phyloP scores from a whole-genome alignment of 768 basidiomycete species.

The Boletus vermiculosoides region DNA sequence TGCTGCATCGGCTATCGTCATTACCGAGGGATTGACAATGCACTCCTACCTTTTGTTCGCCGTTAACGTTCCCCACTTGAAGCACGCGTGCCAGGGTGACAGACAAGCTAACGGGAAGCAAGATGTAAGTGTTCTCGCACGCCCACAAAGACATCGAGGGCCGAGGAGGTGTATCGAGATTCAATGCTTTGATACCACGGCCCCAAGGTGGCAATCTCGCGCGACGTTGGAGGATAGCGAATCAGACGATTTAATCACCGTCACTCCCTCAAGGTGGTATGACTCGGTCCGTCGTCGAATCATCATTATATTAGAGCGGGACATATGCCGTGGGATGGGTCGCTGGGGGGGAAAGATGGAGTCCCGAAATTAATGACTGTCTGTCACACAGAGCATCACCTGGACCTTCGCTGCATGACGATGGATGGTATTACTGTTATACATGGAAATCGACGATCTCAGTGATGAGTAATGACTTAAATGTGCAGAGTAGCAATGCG shows the following conservation, averaged over 20 bases:
- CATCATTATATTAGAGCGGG: neutral
- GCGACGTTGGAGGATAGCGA: neutral
- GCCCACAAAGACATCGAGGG: neutral
- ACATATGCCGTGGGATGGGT: neutral
- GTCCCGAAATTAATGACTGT: neutral
- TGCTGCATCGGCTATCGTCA: neutral
- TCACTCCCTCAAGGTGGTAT: neutral
- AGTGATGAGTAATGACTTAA: slow-evolving; percentile 21
- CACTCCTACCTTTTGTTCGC: neutral
- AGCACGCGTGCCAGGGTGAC: neutral
- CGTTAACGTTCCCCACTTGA: neutral
- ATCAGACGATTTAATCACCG: slow-evolving; percentile 9
- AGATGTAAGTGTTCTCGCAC: neutral
- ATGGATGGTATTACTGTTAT: slow-evolving; percentile 20
- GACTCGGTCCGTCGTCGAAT: neutral
- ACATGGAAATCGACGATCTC: slow-evolving; percentile 21
- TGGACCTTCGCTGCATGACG: slow-evolving; percentile 5
- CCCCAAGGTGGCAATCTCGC: neutral
- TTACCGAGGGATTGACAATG: neutral
- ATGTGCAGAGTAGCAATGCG: slow-evolving; percentile 25
- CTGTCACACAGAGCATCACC: neutral
- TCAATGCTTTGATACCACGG: slow-evolving; percentile 1
- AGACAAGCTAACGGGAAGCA: neutral
- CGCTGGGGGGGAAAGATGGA: neutral
- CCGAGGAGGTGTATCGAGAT: neutral